Evolutionary conservation across 2,329 filamentous ascomycete genomes (phyloP).

Genomic region (Amylocarpus encephaloides): DNA sequence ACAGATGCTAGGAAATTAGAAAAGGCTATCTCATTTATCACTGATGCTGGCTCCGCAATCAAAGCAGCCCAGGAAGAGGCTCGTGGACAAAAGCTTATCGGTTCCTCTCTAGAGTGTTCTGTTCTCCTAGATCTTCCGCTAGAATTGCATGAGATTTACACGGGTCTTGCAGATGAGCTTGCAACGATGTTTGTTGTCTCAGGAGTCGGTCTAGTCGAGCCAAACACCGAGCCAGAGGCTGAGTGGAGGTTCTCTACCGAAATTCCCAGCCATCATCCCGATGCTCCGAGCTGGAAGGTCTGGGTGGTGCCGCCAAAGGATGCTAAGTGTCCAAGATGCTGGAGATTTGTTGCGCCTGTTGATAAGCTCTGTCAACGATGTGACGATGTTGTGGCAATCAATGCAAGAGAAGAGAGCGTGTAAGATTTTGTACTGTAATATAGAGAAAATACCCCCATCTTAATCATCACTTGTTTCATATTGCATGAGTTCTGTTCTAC

Average conservation of each 20-base stretch:
- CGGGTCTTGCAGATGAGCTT: conserved; percentile 36
- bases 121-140: conserved; percentile 49
- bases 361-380: conserved; percentile 69
- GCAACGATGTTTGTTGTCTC: conserved; percentile 63
- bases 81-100: conserved; percentile 63
- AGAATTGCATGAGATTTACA: conserved; percentile 28
- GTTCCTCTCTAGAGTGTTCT: conserved; percentile 73
- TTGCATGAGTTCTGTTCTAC: too few species aligned
- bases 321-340: conserved; percentile 80
- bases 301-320: conserved; percentile 39
- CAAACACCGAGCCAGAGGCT: conserved; percentile 38
- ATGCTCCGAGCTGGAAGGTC: conserved; percentile 18
- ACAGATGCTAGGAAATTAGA: conserved; percentile 10
- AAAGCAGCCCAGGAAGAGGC: conserved; percentile 71
- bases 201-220: conserved; percentile 45
- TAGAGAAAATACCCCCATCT: neutral
- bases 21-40: conserved; percentile 17
- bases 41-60: conserved; percentile 52
- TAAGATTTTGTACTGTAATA: neutral
- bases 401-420: neutral
- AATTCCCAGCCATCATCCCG: conserved; percentile 10
- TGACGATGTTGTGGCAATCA: conserved; percentile 49
- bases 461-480: too few species aligned
- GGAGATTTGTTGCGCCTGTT: conserved; percentile 71
- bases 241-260: conserved; percentile 38